These are phyloP conservation scores for Hypoxylon sp. DNA, from an alignment of 2,329 filamentous ascomycete species.

Conservation along the genomic window DNA sequence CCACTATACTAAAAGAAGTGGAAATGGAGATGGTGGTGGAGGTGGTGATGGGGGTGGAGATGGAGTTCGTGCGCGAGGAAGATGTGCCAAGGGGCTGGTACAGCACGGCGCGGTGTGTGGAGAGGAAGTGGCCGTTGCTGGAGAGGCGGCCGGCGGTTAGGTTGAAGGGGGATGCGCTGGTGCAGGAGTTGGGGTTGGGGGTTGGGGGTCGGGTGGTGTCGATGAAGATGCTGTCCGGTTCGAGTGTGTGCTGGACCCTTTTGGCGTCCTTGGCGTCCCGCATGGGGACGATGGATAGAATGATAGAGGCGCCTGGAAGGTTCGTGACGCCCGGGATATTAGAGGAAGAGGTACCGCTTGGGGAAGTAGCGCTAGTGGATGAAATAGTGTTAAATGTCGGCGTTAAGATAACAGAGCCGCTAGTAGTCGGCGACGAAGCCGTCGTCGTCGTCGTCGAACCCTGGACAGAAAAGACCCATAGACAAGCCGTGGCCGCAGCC, in stretches of 20 bases:
- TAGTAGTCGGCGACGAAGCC: conserved; percentile 28
- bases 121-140: conserved; percentile 37
- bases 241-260: background rate
- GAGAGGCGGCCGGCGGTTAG: conserved; percentile 43
- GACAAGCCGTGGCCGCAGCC: conserved; percentile 41
- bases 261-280: background rate
- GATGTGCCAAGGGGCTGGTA: conserved; percentile 37
- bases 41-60: no score
- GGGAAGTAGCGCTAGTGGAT: conserved; percentile 7
- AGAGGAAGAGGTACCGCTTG: background rate
- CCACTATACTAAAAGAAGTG: conserved; percentile 39
- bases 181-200: conserved; percentile 43
- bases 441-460: conserved; percentile 1
- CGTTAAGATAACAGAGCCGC: conserved; percentile 21
- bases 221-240: conserved; percentile 40
- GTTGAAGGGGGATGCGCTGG: conserved; percentile 44
- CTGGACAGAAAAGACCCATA: conserved; percentile 36
- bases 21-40: conserved; percentile 22
- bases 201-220: conserved; percentile 42
- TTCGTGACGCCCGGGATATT: conserved; percentile 36
- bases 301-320: conserved; percentile 27
- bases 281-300: conserved; percentile 42
- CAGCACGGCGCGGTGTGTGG: conserved; percentile 36
- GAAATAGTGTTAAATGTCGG: background rate
- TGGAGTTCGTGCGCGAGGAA: conserved; percentile 7